Evolutionary conservation across 2,329 filamentous ascomycete genomes (phyloP).

Genomic region (Pseudogymnoascus sp.): DNA sequence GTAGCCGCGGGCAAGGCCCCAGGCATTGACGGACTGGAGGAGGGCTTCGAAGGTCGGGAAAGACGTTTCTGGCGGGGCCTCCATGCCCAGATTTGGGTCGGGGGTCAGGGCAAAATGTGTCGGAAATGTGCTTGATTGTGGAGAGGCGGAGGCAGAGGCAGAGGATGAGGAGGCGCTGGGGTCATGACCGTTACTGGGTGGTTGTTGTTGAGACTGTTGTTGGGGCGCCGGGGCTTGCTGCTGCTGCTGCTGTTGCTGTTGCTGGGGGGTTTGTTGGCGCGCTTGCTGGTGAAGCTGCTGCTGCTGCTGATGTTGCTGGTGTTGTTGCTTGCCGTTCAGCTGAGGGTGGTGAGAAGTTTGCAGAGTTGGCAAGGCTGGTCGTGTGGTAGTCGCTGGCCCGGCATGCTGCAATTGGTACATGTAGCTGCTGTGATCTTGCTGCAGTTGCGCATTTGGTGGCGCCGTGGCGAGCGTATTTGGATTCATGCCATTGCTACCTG

Average conservation of each 20-base stretch:
- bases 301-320: constrained; percentile 22
- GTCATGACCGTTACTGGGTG: constrained; percentile 17
- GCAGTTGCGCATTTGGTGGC: constrained; percentile 2
- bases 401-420: constrained; percentile 7
- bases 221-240: constrained; percentile 23
- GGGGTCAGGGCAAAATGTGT: background rate
- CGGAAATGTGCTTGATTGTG: background rate
- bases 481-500: constrained; percentile 9
- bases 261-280: constrained; percentile 27
- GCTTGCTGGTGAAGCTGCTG: constrained; percentile 27
- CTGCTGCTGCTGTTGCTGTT: constrained; percentile 27
- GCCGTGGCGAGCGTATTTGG: background rate
- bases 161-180: constrained; percentile 1
- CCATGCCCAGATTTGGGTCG: background rate
- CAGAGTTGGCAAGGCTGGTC: background rate
- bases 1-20: constrained; percentile 60
- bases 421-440: constrained; percentile 6
- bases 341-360: constrained; percentile 4
- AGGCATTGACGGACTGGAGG: constrained; percentile 55
- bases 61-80: constrained; percentile 51
- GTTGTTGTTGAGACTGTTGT: constrained; percentile 23
- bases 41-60: constrained; percentile 58
- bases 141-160: background rate
- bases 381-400: background rate
- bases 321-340: constrained; percentile 20